Conservation (phyloP, 805 yeast genomes). For the Metschnikowia noctiluminum region DNA sequence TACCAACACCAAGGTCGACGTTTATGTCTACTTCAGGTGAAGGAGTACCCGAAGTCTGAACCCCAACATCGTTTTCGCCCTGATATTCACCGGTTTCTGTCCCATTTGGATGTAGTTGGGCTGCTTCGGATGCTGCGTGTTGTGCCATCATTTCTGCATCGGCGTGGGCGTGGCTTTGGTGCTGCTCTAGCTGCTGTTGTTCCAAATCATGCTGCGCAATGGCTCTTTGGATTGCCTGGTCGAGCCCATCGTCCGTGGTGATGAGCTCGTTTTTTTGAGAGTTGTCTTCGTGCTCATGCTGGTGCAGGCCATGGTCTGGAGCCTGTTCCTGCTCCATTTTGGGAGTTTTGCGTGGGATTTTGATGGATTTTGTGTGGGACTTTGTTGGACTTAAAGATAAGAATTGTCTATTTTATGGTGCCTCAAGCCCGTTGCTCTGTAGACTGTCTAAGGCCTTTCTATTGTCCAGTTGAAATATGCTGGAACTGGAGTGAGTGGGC, state of each 20-base stretch:
- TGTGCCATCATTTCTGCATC: neutral
- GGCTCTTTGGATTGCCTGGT: constrained; percentile 20
- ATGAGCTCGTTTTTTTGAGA: constrained; percentile 10
- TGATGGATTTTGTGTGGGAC: neutral
- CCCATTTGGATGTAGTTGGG: neutral
- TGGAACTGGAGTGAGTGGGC: too few species aligned
- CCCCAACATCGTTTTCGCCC: neutral
- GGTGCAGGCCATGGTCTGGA: neutral
- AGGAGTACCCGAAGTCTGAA: neutral
- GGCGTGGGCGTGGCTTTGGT: neutral
- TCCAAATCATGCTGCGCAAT: constrained; percentile 22
- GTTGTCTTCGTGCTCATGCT: neutral
- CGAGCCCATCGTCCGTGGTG: constrained; percentile 20
- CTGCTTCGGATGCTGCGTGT: neutral
- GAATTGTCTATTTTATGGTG: too few species aligned
- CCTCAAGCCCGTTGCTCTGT: too few species aligned
- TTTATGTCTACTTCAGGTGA: neutral
- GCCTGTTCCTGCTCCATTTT: neutral
- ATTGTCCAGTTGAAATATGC: too few species aligned
- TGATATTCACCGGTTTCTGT: constrained; percentile 6
- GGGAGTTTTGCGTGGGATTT: neutral
- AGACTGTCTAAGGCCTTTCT: too few species aligned
- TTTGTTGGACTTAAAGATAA: too few species aligned
- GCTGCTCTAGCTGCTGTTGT: constrained; percentile 14
- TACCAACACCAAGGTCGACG: neutral